These are phyloP conservation scores for Pezicula neosporulosa DNA, from an alignment of 2,329 filamentous ascomycete genomes.

Conservation along the genomic window DNA sequence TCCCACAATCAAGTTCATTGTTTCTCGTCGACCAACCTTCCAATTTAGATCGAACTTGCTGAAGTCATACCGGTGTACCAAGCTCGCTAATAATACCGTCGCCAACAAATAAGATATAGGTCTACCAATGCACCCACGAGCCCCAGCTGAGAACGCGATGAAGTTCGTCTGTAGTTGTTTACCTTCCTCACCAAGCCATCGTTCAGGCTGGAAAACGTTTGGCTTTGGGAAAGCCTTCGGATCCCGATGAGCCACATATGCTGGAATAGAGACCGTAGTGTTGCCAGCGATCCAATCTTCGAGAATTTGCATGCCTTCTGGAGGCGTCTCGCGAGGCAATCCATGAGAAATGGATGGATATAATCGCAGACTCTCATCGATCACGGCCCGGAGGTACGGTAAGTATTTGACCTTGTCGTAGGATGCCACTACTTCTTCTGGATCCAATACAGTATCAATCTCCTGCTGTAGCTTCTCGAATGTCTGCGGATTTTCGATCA, in stretches of 20 bases:
- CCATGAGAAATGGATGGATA: constrained; percentile 34
- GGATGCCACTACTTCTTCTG: constrained; percentile 29
- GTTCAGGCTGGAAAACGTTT: constrained; percentile 32
- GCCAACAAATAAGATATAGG: constrained; percentile 15
- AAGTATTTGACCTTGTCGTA: constrained; percentile 37
- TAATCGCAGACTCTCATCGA: constrained; percentile 38
- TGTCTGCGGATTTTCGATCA: constrained; percentile 36
- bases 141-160: constrained; percentile 18
- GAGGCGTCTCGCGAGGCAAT: constrained; percentile 35
- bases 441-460: constrained; percentile 30
- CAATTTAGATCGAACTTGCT: not conserved
- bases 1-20: not conserved
- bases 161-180: not conserved
- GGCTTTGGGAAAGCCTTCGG: constrained; percentile 28
- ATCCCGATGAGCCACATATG: constrained; percentile 30
- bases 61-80: constrained; percentile 3
- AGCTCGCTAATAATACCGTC: not conserved
- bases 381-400: constrained; percentile 37
- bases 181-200: constrained; percentile 24
- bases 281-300: constrained; percentile 36
- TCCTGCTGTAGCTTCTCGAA: constrained; percentile 31
- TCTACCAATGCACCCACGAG: constrained; percentile 18
- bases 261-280: constrained; percentile 35
- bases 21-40: not conserved
- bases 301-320: constrained; percentile 33